Percentiles rank a stretch among this genome's conserved stretches.
Evolutionary conservation across 805 yeast genomes (phyloP).

Genomic region (Saturnispora diversa): DNA sequence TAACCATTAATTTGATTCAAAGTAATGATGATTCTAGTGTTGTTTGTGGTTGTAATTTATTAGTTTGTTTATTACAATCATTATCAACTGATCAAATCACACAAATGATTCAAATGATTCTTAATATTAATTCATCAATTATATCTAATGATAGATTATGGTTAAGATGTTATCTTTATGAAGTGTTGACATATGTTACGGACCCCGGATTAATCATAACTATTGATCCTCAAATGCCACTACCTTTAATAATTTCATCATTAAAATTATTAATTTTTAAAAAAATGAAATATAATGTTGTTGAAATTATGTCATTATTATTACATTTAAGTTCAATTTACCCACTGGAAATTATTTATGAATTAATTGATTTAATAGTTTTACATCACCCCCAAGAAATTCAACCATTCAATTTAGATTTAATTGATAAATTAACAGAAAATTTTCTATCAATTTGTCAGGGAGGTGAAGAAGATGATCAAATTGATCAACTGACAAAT

Average conservation of each 20-base stretch:
- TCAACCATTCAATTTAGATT: conserved; percentile 81
- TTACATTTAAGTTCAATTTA: conserved; percentile 62
- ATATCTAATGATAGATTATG: conserved; percentile 7
- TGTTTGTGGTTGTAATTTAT: conserved; percentile 11
- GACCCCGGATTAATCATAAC: conserved; percentile 4
- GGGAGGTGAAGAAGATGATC: conserved; percentile 29
- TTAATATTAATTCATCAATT: background rate
- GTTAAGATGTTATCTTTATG: conserved; percentile 14
- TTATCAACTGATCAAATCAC: background rate
- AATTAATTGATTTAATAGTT: conserved; percentile 90
- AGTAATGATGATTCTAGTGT: conserved; percentile 1
- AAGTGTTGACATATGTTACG: conserved; percentile 10
- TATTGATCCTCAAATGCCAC: conserved; percentile 23
- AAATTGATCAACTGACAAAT: conserved; percentile 73
- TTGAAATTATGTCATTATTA: conserved; percentile 59
- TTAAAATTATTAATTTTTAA: conserved; percentile 11
- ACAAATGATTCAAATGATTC: background rate
- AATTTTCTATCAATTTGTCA: conserved; percentile 61
- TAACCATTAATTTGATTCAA: conserved; percentile 6
- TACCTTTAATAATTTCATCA: conserved; percentile 31
- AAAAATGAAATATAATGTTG: conserved; percentile 7
- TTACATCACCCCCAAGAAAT: conserved; percentile 77
- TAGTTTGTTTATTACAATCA: conserved; percentile 5
- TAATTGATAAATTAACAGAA: conserved; percentile 52
- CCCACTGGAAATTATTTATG: conserved; percentile 77